Evolutionary conservation across 352 stramenopile species (phyloP).

Genomic region (Pythium volutum): DNA sequence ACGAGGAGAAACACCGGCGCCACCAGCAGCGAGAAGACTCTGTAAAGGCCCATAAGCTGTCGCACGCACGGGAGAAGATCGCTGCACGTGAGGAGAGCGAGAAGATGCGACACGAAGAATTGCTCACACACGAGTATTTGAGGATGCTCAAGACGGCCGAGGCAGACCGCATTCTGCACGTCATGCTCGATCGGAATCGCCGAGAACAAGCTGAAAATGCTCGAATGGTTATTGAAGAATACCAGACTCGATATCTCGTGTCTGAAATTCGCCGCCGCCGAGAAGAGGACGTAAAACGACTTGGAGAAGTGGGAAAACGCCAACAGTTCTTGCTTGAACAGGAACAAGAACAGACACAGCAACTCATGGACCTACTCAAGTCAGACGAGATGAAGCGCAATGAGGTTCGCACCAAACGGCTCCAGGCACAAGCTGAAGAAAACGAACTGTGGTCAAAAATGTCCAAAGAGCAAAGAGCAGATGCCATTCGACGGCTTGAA

Average conservation of each 20-base stretch:
- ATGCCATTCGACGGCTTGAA: conserved; percentile 22
- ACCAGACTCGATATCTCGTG: conserved; percentile 48
- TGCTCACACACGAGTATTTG: conserved; percentile 46
- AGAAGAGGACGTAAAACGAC: conserved; percentile 27
- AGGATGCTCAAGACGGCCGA: conserved; percentile 35
- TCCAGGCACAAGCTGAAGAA: conserved; percentile 23
- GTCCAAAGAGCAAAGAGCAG: conserved; percentile 29
- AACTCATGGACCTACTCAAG: conserved; percentile 27
- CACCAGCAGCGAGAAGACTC: background rate
- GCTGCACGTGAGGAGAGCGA: conserved; percentile 28
- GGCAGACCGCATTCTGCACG: conserved; percentile 32
- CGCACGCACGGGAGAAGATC: conserved; percentile 30
- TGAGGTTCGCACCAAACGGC: conserved; percentile 31
- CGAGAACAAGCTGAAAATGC: conserved; percentile 44
- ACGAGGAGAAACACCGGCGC: conserved; percentile 18
- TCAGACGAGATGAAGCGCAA: conserved; percentile 28
- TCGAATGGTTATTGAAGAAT: conserved; percentile 58
- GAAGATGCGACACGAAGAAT: conserved; percentile 42
- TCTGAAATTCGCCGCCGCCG: conserved; percentile 36
- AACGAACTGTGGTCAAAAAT: conserved; percentile 28
- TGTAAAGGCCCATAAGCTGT: conserved; percentile 24
- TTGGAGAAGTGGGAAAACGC: conserved; percentile 37
- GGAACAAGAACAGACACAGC: conserved; percentile 27
- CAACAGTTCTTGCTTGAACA: conserved; percentile 33
- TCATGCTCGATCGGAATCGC: conserved; percentile 27